Evolutionary conservation across 768 basidiomycete species (phyloP), one percentile per base, ranked within the genome.

Genomic region (Leccinellum albellum): DNA sequence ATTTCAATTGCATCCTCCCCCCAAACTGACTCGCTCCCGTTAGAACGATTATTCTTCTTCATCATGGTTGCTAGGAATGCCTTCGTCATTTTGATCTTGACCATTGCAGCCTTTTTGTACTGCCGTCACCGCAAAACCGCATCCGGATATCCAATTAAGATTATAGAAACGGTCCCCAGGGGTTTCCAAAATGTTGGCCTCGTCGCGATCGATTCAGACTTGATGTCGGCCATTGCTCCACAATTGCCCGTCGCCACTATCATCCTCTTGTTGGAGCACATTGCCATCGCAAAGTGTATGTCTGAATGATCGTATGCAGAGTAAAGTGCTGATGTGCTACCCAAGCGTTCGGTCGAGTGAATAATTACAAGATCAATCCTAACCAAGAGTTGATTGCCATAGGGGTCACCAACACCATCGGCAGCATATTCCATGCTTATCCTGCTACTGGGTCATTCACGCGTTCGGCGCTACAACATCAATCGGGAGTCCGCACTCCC

Each of bases 361-460:
- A 98, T 69, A 86, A 87, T 21, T 99, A 99, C 79, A 96, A 91
- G 71, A 91, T 92, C 63, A 83, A 91, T 58, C 91, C 94, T 2
- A 92, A 93, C 74, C 94, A 97, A 72, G 95, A 97, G 71, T 80
- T 98, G 50, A 90, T 98, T 64, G 94, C 96, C 42, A 98, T 99
- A 63, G 96, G 96, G n/a, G 92, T 98, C 20, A 90, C 94, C 17
- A 96, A 96, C 72, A 91, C 91, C 1, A 67, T 97, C 60, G 96
- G 96, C 3, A 88, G 91, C 15, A 77, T 90, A 63, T 98, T 99
- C 72, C 82, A 74, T 52, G 96, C 94, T 0, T 98, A 97, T 71
- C 95, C 97, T 9, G 92, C 96, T 0, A 99, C 97, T 13, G 97
- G 97, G 2, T 98, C 95, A 1, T 99, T 99, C 82, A 97, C 95